Evolutionary conservation across 2,329 filamentous ascomycete genomes (phyloP).

Genomic region (Nannizzia gypsea): DNA sequence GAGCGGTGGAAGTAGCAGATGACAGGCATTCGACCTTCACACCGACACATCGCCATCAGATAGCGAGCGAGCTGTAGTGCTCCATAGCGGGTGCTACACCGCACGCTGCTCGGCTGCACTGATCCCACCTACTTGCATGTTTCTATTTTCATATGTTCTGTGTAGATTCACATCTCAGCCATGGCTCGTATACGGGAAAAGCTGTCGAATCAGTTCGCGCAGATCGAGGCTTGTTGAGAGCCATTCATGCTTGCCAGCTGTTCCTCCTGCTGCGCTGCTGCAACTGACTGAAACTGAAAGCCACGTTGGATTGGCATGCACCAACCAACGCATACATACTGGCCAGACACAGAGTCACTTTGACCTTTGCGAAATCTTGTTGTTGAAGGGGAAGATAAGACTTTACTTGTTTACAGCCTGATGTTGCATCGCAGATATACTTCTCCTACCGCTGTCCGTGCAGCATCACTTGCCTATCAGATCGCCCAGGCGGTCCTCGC

Average conservation of each 20-base stretch:
- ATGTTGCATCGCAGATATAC: not conserved
- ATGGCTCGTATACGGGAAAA: not conserved
- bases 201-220: not conserved
- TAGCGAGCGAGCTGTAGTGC: not conserved
- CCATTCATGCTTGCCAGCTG: not conserved
- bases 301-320: not conserved
- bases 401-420: no score
- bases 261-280: not conserved
- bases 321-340: not conserved
- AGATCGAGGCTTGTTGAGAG: not conserved
- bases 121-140: not conserved
- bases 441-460: not conserved
- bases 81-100: not conserved
- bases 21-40: not conserved
- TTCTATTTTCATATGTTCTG: constrained; percentile 4
- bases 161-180: no score
- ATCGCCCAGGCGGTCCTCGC: not conserved
- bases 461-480: not conserved
- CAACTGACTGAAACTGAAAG: not conserved
- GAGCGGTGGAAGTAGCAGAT: not conserved
- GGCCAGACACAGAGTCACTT: no score
- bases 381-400: no score
- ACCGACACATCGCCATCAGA: not conserved
- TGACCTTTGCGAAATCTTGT: no score
- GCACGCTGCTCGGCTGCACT: not conserved